Evolutionary conservation across 495 filamentous ascomycete species (phyloP), one percentile per base, ranked within the genome.

Genomic region (Acidomyces sp.): DNA sequence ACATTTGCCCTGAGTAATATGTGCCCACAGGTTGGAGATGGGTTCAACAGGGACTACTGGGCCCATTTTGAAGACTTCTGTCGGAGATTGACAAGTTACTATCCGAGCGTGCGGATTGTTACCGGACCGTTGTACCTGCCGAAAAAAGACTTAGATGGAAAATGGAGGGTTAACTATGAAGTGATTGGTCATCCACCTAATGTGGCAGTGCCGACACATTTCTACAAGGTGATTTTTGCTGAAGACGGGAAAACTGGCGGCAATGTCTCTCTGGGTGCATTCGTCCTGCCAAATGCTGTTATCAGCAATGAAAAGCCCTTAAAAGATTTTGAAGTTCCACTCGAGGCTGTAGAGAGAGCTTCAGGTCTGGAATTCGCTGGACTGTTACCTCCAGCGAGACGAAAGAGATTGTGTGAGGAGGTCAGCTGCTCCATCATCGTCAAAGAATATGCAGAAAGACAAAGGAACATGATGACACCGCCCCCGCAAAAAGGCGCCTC

Each of bases 41-140:
- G 90, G 21, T 97, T 97, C 67, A 97, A 97, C 62, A 70, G 90
- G 15, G 90, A 97, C 62, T 93, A 97, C 74, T 97, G 90, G 90
- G 78, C 92, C 37, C 92, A 96, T 56, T 87, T 97, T 53, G 90
- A 97, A 62, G 85, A 93, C 51, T 97, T 96, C 60, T 93, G 92
- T 61, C 74, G 90, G 2, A 66, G 82, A 6, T 68, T 97, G 23
- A 82, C 87, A 1, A 60, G 62, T 30, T 69, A 63, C n/a, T 97
- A 94, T 49, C 85, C 90, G 1, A 78, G 71, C 18, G 86, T 97
- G 23, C 74, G 90, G 5, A 77, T 97, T 52, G 82, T 96, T 24
- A 96, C 90, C 2, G 90, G 90, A 0, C 90, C 90, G 1, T 60
- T 97, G 38, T 97, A 97, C 54, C 75, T 97, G 13, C 90, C 90